Percentiles rank a stretch among this genome's conserved stretches.
These are phyloP conservation scores for Fennellomyces sp. DNA, from an alignment of 371 early-diverging fungal species.

Conservation along the genomic window DNA sequence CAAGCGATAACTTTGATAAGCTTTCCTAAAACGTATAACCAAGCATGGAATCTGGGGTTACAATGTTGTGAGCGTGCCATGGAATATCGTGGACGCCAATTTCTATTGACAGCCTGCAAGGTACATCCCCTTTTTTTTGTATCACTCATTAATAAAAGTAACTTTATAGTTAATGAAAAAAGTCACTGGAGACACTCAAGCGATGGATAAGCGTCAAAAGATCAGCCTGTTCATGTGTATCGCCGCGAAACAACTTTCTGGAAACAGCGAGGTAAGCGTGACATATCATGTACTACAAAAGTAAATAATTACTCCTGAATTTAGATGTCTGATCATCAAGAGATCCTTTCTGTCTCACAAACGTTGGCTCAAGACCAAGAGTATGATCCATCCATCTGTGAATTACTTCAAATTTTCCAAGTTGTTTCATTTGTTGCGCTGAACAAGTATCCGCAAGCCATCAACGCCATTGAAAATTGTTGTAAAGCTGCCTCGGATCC, in stretches of 20 bases:
- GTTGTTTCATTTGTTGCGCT: constrained; percentile 3
- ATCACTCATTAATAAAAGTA: background rate
- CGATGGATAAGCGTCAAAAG: constrained; percentile 2
- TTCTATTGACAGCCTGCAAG: constrained; percentile 7
- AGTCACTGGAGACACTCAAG: background rate
- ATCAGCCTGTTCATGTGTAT: constrained; percentile 7
- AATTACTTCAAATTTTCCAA: background rate
- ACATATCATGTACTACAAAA: background rate
- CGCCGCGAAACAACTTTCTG: background rate
- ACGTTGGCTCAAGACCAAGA: background rate
- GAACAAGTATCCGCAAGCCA: background rate
- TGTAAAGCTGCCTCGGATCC: background rate
- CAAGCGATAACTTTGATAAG: background rate
- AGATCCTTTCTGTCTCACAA: background rate
- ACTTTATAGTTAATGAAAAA: too few relatives aligned
- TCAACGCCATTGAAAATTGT: background rate
- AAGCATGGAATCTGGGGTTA: constrained; percentile 21
- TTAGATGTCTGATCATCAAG: background rate
- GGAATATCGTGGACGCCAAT: background rate
- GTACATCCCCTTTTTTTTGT: too few relatives aligned
- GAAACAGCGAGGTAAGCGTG: background rate
- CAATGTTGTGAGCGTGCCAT: constrained; percentile 4
- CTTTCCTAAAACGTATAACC: background rate
- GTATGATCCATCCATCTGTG: background rate
- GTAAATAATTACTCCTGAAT: background rate